phyloP scores from a whole-genome alignment of 495 filamentous ascomycete genomes.

The Immersiella caudata region DNA sequence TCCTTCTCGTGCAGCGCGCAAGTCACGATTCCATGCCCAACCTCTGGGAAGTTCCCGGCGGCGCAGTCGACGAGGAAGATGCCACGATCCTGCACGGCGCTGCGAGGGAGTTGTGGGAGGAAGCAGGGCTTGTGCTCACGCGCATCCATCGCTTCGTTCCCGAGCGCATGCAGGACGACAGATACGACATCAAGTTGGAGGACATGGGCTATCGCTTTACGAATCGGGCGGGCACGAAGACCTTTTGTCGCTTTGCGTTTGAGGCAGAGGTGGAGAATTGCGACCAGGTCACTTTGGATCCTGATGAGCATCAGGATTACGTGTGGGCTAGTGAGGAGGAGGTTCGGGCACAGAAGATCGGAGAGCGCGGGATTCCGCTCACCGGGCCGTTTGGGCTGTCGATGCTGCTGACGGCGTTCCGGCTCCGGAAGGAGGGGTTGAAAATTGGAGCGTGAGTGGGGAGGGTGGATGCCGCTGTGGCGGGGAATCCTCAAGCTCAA shows the following conservation, averaged over 20 bases:
- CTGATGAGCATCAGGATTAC: constrained; percentile 33
- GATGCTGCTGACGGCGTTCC: constrained; percentile 34
- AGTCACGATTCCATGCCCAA: constrained; percentile 41
- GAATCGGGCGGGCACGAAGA: constrained; percentile 21
- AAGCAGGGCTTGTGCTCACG: constrained; percentile 39
- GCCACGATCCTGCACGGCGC: constrained; percentile 43
- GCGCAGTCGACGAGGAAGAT: constrained; percentile 44
- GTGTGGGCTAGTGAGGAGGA: constrained; percentile 34
- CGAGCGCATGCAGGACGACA: constrained; percentile 14
- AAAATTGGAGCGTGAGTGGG: not conserved
- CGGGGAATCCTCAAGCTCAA: not conserved
- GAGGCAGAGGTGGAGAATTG: constrained; percentile 27
- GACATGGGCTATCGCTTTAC: constrained; percentile 24
- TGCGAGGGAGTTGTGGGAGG: constrained; percentile 48
- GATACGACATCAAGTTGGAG: not conserved
- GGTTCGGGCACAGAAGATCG: constrained; percentile 30
- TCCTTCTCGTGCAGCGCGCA: constrained; percentile 46
- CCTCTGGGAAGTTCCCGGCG: constrained; percentile 49
- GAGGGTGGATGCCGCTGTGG: not conserved
- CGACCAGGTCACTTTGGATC: constrained; percentile 23
- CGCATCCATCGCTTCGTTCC: constrained; percentile 34
- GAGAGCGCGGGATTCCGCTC: constrained; percentile 33
- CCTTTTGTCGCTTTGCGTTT: constrained; percentile 40
- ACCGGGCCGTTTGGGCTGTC: constrained; percentile 28
- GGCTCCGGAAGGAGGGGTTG: constrained; percentile 27